A percentile compares a stretch with the other conserved stretches of the same genome.
Conservation (phyloP, 2,329 filamentous ascomycete species). For the Fusarium anguioides region DNA sequence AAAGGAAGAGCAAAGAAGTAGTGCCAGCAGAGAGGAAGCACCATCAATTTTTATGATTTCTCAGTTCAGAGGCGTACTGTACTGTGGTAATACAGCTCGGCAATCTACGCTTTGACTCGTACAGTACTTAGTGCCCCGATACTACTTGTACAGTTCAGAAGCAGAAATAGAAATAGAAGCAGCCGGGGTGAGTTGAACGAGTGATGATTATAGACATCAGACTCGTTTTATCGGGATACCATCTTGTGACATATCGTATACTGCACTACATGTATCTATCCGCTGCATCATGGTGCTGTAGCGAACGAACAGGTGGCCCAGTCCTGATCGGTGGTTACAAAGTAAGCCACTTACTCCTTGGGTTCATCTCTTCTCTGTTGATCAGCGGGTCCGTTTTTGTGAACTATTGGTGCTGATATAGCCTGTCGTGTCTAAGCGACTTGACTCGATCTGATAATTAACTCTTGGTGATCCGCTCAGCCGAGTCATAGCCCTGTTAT, state of each 20-base stretch:
- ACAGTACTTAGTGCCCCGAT: neutral
- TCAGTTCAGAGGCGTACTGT: neutral
- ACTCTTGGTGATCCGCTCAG: slow-evolving; percentile 14
- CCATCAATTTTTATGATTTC: neutral
- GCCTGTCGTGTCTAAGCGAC: neutral
- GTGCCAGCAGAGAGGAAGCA: neutral
- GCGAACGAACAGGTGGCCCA: slow-evolving; percentile 7
- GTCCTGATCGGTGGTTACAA: neutral
- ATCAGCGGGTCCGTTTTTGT: neutral
- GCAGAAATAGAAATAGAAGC: neutral
- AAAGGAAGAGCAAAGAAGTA: no score
- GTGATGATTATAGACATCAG: neutral
- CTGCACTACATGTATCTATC: neutral
- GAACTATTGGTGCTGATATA: slow-evolving; percentile 12
- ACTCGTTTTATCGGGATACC: neutral
- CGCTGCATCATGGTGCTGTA: neutral
- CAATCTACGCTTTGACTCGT: slow-evolving; percentile 33
- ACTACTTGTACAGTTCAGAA: neutral
- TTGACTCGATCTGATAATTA: neutral
- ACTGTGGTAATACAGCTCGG: slow-evolving; percentile 12
- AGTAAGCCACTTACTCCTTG: neutral
- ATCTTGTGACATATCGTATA: neutral
- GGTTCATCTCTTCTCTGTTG: neutral
- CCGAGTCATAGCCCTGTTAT: slow-evolving; percentile 33
- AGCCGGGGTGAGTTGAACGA: neutral